Base-by-base conservation (phyloP, 352 stramenopile genomes). In the Stramenopiles sp. region DNA sequence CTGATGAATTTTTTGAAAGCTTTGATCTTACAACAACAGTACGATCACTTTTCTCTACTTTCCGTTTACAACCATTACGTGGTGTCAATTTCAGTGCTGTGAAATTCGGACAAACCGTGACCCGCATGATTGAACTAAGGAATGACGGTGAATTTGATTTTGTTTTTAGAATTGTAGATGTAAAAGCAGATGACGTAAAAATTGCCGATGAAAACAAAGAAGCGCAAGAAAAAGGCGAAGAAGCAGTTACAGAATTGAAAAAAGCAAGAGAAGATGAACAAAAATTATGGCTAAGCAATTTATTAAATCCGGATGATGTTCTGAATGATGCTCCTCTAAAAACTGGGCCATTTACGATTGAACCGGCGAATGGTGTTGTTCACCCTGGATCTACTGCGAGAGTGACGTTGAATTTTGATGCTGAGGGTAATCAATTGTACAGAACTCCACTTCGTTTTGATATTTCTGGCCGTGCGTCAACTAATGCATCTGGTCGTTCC, bases 141-240 rank as follows among this genome's bases (percentile, higher is more conserved):
- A 98, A 98, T 80, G 93, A 97, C 74, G 90, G 93, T 27, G 86
- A 91, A 30, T 98, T 98, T 78, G 83, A 87, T 1, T 97, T 97
- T 63, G 93, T 91, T 29, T 97, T 92, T 74, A 84, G 84, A 13
- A 83, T 96, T 0, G 43, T 80, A 63, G 63, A 30, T 1, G 20
- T 69, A 20, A 20, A 23, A 23, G 53, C 53, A 23, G 53, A 69
- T 69, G 53, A 69, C n/a, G 53, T 23, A 69, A 20, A 69, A 69
- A 20, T 23, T 20, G n/a, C 20, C 20, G n/a, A 20, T 23, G 23
- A 63, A 13, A 38, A 69, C 78, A 20, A 63, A 81, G 63, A 63
- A 79, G 78, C 29, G 29, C 79, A 81, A 32, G 78, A 78, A 30
- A n/a, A 30, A 29, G 32, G 63, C n/a, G 32, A 32, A 23, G 76